These are phyloP conservation scores for Furcasterigmium sp. DNA, from an alignment of 2,329 filamentous ascomycete genomes.

Conservation along the genomic window DNA sequence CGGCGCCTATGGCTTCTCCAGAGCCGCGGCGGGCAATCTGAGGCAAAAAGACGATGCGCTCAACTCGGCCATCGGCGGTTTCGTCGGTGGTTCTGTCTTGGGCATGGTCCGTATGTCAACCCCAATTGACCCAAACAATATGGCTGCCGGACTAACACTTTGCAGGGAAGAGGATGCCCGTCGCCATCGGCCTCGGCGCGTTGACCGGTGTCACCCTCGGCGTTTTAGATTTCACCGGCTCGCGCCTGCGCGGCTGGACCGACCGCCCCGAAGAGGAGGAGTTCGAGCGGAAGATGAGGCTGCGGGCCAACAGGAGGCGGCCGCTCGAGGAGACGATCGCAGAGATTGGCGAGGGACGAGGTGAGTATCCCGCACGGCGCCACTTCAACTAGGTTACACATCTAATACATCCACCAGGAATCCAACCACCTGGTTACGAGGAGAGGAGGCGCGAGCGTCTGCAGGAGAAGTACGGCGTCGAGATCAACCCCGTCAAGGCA, in stretches of 20 bases:
- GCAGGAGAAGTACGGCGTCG: conserved; percentile 82
- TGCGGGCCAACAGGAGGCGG: conserved; percentile 69
- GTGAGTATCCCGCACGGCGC: conserved; percentile 42
- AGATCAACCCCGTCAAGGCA: conserved; percentile 64
- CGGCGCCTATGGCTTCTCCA: conserved; percentile 72
- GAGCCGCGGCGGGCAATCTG: conserved; percentile 74
- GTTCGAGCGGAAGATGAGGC: conserved; percentile 67
- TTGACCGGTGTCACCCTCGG: conserved; percentile 52
- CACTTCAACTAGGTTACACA: background rate
- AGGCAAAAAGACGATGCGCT: conserved; percentile 76
- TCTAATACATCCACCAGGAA: conserved; percentile 48
- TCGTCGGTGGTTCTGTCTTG: conserved; percentile 66
- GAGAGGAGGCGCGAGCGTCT: conserved; percentile 77
- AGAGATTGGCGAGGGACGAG: conserved; percentile 81
- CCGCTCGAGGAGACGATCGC: conserved; percentile 75
- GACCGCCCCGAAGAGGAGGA: conserved; percentile 58
- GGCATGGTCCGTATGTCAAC: conserved; percentile 64
- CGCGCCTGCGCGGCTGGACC: conserved; percentile 42
- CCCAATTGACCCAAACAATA: background rate
- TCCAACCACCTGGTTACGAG: conserved; percentile 75
- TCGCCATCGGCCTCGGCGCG: conserved; percentile 63
- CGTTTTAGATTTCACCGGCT: conserved; percentile 64
- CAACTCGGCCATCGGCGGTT: conserved; percentile 71
- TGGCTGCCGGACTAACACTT: conserved; percentile 3
- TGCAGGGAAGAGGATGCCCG: conserved; percentile 52